Percentiles rank a stretch among this genome's conserved stretches.
phyloP scores from a whole-genome alignment of 2,329 filamentous ascomycete species.

The Microsporum canis region DNA sequence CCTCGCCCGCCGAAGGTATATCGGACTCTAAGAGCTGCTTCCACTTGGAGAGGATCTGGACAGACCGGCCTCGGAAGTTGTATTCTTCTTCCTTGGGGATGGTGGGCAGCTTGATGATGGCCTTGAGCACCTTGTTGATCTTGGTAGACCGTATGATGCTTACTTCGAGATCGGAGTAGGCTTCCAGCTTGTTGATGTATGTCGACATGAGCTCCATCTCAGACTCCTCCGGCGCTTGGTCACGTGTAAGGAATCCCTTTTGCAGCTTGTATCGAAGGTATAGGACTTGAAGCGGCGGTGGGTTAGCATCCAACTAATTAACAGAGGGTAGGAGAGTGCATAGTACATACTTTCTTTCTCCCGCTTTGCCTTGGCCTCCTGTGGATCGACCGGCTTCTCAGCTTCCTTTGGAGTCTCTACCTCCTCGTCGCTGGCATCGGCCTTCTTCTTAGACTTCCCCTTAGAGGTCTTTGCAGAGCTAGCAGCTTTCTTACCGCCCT shows the following conservation, averaged over 20 bases:
- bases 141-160: constrained; percentile 84
- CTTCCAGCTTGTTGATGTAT: constrained; percentile 61
- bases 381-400: constrained; percentile 44
- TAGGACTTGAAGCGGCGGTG: constrained; percentile 46
- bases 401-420: constrained; percentile 40
- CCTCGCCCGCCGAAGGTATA: constrained; percentile 30
- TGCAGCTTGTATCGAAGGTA: constrained; percentile 92
- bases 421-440: constrained; percentile 45
- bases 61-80: constrained; percentile 74
- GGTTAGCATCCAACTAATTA: constrained; percentile 4
- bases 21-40: constrained; percentile 65
- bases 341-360: constrained; percentile 43
- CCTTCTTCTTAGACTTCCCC: constrained; percentile 50
- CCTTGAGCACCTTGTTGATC: constrained; percentile 97
- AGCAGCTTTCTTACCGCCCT: constrained; percentile 37
- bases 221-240: constrained; percentile 73
- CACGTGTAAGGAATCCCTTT: constrained; percentile 78
- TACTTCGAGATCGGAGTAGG: constrained; percentile 68
- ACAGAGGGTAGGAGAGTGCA: not conserved
- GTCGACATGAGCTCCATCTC: constrained; percentile 38
- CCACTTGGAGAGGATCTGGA: constrained; percentile 75
- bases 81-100: constrained; percentile 86
- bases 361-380: constrained; percentile 46
- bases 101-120: constrained; percentile 71
- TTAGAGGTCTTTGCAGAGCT: constrained; percentile 45